Evolutionary conservation across 371 early-diverging fungal species (phyloP), one percentile per base, ranked within the genome.

Genomic region (Zychaea mexicana): DNA sequence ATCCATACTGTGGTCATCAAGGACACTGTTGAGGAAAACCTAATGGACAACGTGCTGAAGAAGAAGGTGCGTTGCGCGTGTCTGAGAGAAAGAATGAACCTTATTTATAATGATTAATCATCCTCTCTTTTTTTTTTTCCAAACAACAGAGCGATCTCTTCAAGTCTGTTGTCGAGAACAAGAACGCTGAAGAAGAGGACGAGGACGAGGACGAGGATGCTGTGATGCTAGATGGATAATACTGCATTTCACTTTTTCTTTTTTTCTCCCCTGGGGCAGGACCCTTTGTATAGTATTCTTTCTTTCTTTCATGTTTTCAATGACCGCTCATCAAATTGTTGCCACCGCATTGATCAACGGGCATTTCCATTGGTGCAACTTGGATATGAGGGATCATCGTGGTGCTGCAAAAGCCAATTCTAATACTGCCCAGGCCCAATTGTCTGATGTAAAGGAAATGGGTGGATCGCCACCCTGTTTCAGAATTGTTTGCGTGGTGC

Each of bases 1-100:
- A 68, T 76, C 13, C 71, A 79, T 61, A 79, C 75, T 0, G 75
- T 79, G 0, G 66, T 79, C 1, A 76, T 79, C 26, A 74, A 74
- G 46, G 71, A 79, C 53, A 76, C 79, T 17, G 64, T 79, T 10
- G 79, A 79, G 61, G 77, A 76, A 58, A 64, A 64, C 3, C 55
- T 79, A 5, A 70, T 79, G 79, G 79, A 79, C 22, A 73, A 64
- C 6, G 69, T 79, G 8, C 36, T 79, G 10, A 60, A 61, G 32
- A 79, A 71, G 49, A 79, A 79, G 74, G 78, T 72, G 62, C 36
- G 58, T 15, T n/a, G 21, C 4, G 10, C 33, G n/a, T n/a, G n/a
- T n/a, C n/a, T n/a, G n/a, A n/a, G n/a, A n/a, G n/a, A 42, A 12
- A 17, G 13, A 45, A 53, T 26, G 15, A 19, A 38, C 3, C 2